Evolutionary conservation across 768 basidiomycete genomes (phyloP).

Genomic region (Kwoniella newhampshirensis): DNA sequence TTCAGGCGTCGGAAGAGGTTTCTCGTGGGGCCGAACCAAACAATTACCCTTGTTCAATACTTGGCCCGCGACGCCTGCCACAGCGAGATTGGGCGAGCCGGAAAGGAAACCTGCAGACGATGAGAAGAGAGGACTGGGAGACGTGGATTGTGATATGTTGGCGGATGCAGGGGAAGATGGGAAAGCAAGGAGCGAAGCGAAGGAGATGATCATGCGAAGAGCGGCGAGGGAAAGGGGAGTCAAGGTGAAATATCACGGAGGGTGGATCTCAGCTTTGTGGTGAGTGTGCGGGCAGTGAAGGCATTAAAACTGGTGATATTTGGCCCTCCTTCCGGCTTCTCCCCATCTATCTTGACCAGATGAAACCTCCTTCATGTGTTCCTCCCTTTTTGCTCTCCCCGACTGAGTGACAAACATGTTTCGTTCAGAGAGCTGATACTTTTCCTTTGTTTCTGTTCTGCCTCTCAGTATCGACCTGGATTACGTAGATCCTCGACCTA

Average conservation of each 20-base stretch:
- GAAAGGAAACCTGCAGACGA: constrained; percentile 25
- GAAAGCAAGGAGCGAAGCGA: constrained; percentile 31
- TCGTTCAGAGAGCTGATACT: background rate
- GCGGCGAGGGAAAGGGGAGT: constrained; percentile 45
- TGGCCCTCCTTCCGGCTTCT: background rate
- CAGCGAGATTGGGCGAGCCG: constrained; percentile 34
- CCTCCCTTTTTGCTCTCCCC: background rate
- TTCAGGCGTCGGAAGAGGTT: constrained; percentile 43
- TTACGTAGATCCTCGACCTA: constrained; percentile 43
- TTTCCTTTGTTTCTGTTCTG: background rate
- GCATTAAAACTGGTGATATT: background rate
- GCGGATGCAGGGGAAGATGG: constrained; percentile 48
- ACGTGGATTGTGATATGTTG: constrained; percentile 51
- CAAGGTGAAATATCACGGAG: constrained; percentile 46
- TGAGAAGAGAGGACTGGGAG: constrained; percentile 34
- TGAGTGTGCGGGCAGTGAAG: too few species aligned
- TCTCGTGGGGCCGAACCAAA: constrained; percentile 48
- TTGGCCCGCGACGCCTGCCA: constrained; percentile 35
- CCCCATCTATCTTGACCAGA: too few species aligned
- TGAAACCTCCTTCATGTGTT: too few species aligned
- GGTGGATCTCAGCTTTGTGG: constrained; percentile 48
- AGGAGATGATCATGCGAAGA: constrained; percentile 44
- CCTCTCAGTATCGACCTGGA: constrained; percentile 41
- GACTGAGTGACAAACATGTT: background rate
- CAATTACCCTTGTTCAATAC: constrained; percentile 45